These are phyloP conservation scores for Lagenidium sp. DNA, from an alignment of 352 stramenopile genomes.

Conservation along the genomic window DNA sequence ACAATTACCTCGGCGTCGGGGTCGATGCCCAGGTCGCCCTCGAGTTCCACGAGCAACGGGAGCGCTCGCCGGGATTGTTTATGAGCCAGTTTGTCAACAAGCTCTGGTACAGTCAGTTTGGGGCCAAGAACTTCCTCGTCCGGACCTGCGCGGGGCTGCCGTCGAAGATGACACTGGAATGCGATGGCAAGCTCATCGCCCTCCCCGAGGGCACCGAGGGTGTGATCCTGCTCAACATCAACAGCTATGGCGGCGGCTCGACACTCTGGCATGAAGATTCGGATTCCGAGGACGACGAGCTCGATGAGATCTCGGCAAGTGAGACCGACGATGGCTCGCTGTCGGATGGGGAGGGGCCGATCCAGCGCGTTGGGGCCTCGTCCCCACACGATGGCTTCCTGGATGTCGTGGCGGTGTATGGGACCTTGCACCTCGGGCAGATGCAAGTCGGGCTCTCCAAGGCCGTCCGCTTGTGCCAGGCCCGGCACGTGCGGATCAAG, in stretches of 20 bases:
- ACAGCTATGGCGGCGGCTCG: conserved; percentile 79
- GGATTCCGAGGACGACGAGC: conserved; percentile 42
- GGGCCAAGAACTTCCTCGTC: conserved; percentile 82
- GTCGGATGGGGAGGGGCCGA: conserved; percentile 14
- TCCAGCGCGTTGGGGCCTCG: conserved; percentile 31
- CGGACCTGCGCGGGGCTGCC: conserved; percentile 71
- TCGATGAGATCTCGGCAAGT: conserved; percentile 17
- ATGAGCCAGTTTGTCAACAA: conserved; percentile 90
- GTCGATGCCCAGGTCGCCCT: conserved; percentile 88
- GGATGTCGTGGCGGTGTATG: conserved; percentile 91
- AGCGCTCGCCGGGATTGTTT: conserved; percentile 82
- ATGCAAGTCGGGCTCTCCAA: conserved; percentile 87
- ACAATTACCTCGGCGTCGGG: conserved; percentile 83
- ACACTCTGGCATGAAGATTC: conserved; percentile 85
- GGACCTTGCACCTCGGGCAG: conserved; percentile 91
- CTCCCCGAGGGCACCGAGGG: conserved; percentile 73
- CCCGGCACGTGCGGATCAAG: conserved; percentile 43
- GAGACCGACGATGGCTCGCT: conserved; percentile 18
- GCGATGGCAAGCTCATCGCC: conserved; percentile 60
- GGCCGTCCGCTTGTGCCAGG: conserved; percentile 67
- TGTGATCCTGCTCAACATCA: conserved; percentile 87
- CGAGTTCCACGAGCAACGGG: conserved; percentile 86
- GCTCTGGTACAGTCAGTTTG: conserved; percentile 86
- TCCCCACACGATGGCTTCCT: conserved; percentile 88
- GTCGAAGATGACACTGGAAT: conserved; percentile 68